These are phyloP conservation scores for Neurospora sp. DNA, from an alignment of 495 filamentous ascomycete species.

Conservation along the genomic window DNA sequence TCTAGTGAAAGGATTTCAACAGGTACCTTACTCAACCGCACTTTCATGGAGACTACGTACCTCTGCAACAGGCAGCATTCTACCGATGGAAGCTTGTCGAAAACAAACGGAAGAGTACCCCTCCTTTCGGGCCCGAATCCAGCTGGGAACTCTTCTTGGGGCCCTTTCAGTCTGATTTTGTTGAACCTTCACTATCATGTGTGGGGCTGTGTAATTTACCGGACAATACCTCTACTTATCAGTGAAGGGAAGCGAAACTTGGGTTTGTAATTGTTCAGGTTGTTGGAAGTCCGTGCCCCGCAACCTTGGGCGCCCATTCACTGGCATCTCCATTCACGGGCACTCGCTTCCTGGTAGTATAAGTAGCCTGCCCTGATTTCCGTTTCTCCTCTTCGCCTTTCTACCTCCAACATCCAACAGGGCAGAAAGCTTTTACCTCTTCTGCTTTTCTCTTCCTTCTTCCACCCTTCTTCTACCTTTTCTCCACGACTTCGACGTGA, in stretches of 20 bases:
- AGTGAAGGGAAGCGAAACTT: neutral
- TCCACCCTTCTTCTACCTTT: neutral
- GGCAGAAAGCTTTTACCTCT: neutral
- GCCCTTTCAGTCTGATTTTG: neutral
- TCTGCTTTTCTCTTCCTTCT: neutral
- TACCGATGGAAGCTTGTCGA: too few relatives aligned
- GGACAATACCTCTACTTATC: neutral
- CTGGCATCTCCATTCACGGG: neutral
- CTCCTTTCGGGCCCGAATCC: neutral
- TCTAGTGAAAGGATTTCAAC: too few relatives aligned
- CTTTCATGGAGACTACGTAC: too few relatives aligned
- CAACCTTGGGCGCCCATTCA: neutral
- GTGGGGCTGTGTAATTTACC: neutral
- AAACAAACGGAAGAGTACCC: too few relatives aligned
- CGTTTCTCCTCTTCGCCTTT: neutral
- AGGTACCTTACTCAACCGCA: too few relatives aligned
- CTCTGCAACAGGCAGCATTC: too few relatives aligned
- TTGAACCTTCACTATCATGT: neutral
- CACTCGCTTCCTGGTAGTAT: neutral
- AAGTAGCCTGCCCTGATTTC: neutral
- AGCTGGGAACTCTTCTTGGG: neutral
- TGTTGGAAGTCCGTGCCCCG: neutral
- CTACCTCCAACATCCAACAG: neutral
- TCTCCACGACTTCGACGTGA: neutral
- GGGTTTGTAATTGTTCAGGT: neutral